Percentiles rank a stretch among this genome's conserved stretches.
Evolutionary conservation across 1,284 basidiomycete genomes (phyloP).

Genomic region (Leccinum angustisporum): DNA sequence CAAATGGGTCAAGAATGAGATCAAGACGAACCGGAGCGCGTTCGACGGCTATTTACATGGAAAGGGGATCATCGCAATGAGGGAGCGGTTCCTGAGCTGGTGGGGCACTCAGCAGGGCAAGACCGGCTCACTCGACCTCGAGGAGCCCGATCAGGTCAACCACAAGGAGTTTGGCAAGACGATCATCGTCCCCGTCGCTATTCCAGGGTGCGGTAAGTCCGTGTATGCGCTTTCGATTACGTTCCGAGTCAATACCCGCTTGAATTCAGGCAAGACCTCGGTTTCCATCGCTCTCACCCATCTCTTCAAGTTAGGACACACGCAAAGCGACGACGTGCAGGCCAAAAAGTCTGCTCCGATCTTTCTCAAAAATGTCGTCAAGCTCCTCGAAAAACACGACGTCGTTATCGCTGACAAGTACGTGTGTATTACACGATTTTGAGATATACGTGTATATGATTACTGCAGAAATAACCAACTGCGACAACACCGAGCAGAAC

Average conservation of each 20-base stretch:
- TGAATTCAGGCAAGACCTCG: slow-evolving; percentile 77
- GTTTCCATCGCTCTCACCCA: slow-evolving; percentile 77
- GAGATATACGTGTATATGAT: neutral
- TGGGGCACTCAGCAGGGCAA: slow-evolving; percentile 50
- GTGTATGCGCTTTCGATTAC: neutral
- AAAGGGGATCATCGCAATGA: slow-evolving; percentile 81
- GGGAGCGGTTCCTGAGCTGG: slow-evolving; percentile 81
- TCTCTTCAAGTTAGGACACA: slow-evolving; percentile 85
- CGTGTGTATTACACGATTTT: slow-evolving; percentile 21
- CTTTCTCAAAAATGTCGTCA: slow-evolving; percentile 78
- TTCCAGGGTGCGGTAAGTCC: slow-evolving; percentile 86
- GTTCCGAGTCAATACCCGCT: neutral
- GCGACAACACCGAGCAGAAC: slow-evolving; percentile 67
- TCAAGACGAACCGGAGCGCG: slow-evolving; percentile 56
- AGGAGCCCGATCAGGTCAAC: slow-evolving; percentile 18
- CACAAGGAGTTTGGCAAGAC: slow-evolving; percentile 64
- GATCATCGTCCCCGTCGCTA: slow-evolving; percentile 84
- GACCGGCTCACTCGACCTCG: slow-evolving; percentile 31
- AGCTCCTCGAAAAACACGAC: slow-evolving; percentile 60
- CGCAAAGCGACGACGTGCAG: slow-evolving; percentile 89
- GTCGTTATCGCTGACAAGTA: slow-evolving; percentile 92
- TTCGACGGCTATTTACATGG: slow-evolving; percentile 73
- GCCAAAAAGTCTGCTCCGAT: slow-evolving; percentile 75
- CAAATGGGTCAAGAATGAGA: slow-evolving; percentile 71
- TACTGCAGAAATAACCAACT: slow-evolving; percentile 83